Evolutionary conservation across 2,329 filamentous ascomycete genomes (phyloP), one percentile per base, ranked within the genome.

Genomic region (Claviceps citrina): DNA sequence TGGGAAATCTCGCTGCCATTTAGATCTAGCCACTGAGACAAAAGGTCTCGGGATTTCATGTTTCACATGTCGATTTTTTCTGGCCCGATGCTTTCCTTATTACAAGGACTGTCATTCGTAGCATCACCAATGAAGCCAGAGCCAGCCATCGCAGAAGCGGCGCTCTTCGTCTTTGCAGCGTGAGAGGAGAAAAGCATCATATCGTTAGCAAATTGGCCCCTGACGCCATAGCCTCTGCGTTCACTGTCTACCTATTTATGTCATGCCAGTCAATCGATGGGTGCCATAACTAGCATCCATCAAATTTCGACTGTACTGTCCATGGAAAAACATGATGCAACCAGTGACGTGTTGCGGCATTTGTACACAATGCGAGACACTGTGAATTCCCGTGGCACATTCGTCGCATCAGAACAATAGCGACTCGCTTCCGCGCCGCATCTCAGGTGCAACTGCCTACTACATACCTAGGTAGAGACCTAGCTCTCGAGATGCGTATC

Each of bases 381-480:
- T 27, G 16, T 15, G 5, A 27, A 19, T 16, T 20, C 34, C 16
- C 16, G 9, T 28, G 16, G 8, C 20, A 36, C 16, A 15, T 15
- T 18, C 3, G 19, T 31, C 15, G 9, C 6, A 32, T 19, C 20
- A 50, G 51, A 0, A 51, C 47, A 2, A 44, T 51, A 1, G 51
- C 49, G 3, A 61, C 32, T 35, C 13, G 20, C 18, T 44, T 5
- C 53, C n/a, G n/a, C n/a, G n/a, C n/a, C n/a, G n/a, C n/a, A n/a
- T n/a, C n/a, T n/a, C n/a, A n/a, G n/a, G n/a, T n/a, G n/a, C n/a
- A n/a, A n/a, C n/a, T n/a, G n/a, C n/a, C n/a, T n/a, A n/a, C n/a
- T n/a, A n/a, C n/a, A n/a, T n/a, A n/a, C n/a, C n/a, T n/a, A n/a
- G 13, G 1, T 5, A 24, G 18, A 26, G 7, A 36, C 24, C 10